phyloP scores from a whole-genome alignment of 2,329 filamentous ascomycete genomes.

The Colletotrichum orchidophilum region DNA sequence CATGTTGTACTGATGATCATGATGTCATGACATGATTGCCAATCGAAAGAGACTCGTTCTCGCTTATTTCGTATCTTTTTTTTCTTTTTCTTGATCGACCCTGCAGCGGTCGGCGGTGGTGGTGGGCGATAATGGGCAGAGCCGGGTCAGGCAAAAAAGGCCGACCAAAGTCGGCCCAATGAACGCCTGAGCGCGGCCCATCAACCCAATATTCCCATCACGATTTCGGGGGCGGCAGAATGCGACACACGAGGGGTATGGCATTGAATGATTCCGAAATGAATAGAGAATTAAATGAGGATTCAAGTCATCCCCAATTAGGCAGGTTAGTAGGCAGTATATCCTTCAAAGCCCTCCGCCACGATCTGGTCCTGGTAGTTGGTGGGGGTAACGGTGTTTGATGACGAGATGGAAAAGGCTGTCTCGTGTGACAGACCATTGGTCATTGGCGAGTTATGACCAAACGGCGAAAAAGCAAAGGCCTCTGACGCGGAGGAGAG shows the following conservation, averaged over 20 bases:
- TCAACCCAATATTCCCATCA: background rate
- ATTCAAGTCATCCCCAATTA: conserved; percentile 6
- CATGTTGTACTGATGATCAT: background rate
- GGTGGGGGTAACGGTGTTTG: conserved; percentile 31
- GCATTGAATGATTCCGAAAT: background rate
- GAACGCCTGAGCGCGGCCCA: conserved; percentile 26
- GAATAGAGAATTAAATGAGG: background rate
- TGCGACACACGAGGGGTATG: conserved; percentile 16
- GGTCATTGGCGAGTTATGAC: conserved; percentile 29
- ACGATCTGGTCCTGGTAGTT: conserved; percentile 22
- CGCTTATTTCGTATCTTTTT: background rate
- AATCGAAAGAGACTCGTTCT: background rate
- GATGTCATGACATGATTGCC: conserved; percentile 21
- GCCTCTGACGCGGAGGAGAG: conserved; percentile 26
- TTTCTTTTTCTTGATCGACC: conserved; percentile 8
- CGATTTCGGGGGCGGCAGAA: background rate
- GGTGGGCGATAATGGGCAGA: conserved; percentile 23
- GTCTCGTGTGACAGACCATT: conserved; percentile 27
- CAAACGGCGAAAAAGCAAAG: conserved; percentile 28
- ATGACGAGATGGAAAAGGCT: conserved; percentile 33
- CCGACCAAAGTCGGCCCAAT: conserved; percentile 15
- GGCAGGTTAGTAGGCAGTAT: conserved; percentile 12
- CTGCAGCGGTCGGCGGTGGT: conserved; percentile 10
- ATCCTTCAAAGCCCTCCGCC: conserved; percentile 20
- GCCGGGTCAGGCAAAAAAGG: conserved; percentile 16